Evolutionary conservation across 75 land plant species (phyloP).

Genomic region (Selaginella moellendorffii): DNA sequence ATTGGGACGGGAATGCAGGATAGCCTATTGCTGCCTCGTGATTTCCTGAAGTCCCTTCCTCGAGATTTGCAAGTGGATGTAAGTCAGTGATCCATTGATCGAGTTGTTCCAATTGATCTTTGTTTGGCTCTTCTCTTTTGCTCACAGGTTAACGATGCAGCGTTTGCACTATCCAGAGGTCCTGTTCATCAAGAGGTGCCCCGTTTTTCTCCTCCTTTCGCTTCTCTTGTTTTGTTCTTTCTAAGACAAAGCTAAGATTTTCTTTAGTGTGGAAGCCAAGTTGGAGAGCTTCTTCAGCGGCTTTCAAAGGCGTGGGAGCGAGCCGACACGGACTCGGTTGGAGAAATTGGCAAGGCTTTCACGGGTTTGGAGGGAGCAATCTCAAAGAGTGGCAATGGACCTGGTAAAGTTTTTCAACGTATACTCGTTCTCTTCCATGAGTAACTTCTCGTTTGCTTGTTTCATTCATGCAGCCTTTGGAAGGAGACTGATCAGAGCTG

Average conservation of each 20-base stretch:
- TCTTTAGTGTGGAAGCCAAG: conserved; percentile 60
- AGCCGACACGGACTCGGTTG: conserved; percentile 59
- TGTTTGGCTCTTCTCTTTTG: not conserved
- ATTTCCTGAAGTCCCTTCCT: conserved; percentile 46
- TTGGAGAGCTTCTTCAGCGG: conserved; percentile 52
- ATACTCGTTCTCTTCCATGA: no score
- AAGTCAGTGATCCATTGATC: conserved; percentile 17
- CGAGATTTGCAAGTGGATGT: conserved; percentile 64
- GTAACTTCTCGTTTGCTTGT: not conserved
- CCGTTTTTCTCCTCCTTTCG: not conserved
- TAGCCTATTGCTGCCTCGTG: conserved; percentile 46
- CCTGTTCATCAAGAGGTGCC: conserved; percentile 57
- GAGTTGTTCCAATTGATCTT: not conserved
- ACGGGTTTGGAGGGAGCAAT: conserved; percentile 30
- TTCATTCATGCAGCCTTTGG: conserved; percentile 28
- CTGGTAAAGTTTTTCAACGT: no score
- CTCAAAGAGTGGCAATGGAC: conserved; percentile 16
- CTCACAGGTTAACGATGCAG: conserved; percentile 81
- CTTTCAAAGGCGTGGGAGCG: conserved; percentile 62
- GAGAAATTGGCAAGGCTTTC: conserved; percentile 26
- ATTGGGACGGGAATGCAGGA: no score
- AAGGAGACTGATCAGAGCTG: conserved; percentile 50
- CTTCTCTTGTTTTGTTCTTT: not conserved
- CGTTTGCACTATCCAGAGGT: conserved; percentile 78
- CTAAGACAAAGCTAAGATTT: not conserved